Percentiles rank a stretch among this genome's conserved stretches.
phyloP scores from a whole-genome alignment of 1,139 yeast species.

The Pichia sp. region DNA sequence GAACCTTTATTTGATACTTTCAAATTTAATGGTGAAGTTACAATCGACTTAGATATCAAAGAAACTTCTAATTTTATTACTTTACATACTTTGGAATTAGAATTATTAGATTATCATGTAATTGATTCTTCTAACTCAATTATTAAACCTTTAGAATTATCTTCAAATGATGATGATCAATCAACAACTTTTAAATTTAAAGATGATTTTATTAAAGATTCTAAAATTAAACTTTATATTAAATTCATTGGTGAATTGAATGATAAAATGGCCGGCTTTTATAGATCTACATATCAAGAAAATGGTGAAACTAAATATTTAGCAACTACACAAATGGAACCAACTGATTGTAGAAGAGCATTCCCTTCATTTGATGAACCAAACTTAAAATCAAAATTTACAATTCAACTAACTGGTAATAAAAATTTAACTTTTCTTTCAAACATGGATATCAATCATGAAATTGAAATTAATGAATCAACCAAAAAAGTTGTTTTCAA shows the following conservation, averaged over 20 bases:
- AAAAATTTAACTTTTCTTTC: conserved; percentile 63
- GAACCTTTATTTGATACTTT: conserved; percentile 25
- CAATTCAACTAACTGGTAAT: conserved; percentile 58
- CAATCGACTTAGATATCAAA: conserved; percentile 34
- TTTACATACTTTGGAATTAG: conserved; percentile 38
- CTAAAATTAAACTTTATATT: conserved; percentile 31
- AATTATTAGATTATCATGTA: conserved; percentile 20
- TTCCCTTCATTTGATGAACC: conserved; percentile 93
- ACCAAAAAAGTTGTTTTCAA: conserved; percentile 46
- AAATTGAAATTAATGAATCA: conserved; percentile 34
- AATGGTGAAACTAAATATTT: conserved; percentile 60
- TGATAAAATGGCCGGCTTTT: conserved; percentile 83
- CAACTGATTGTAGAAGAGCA: conserved; percentile 86
- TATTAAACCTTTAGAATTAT: conserved; percentile 15
- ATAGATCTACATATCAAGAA: conserved; percentile 66
- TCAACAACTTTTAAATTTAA: conserved; percentile 58
- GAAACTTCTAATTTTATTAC: conserved; percentile 36
- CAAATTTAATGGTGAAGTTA: conserved; percentile 40
- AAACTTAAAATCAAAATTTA: conserved; percentile 71
- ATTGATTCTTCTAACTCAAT: conserved; percentile 12
- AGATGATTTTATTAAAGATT: conserved; percentile 35
- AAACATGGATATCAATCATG: conserved; percentile 62
- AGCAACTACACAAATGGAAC: conserved; percentile 86
- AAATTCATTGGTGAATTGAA: conserved; percentile 47
- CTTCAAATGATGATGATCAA: conserved; percentile 39